Evolutionary conservation across 495 filamentous ascomycete genomes (phyloP).

Genomic region (Penicillium antarcticum): DNA sequence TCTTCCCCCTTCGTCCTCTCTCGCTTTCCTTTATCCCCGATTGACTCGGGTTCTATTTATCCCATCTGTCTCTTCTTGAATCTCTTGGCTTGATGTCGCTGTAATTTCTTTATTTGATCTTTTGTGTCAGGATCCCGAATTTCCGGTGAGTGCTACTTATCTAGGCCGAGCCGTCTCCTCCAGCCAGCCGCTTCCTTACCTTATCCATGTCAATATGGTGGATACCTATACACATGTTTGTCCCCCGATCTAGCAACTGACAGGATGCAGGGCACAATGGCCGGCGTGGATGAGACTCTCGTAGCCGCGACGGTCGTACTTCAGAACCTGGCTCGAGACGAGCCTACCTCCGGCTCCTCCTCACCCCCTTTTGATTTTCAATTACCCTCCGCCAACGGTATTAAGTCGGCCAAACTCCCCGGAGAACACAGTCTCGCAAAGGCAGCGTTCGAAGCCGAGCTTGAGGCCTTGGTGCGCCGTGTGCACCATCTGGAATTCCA

Average conservation of each 20-base stretch:
- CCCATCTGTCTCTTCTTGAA: conserved; percentile 2
- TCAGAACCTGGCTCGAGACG: conserved; percentile 56
- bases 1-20: conserved; percentile 17
- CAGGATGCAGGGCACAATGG: conserved; percentile 47
- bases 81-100: conserved; percentile 37
- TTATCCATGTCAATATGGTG: neutral
- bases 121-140: conserved; percentile 39
- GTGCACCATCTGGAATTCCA: conserved; percentile 68
- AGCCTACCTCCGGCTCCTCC: conserved; percentile 35
- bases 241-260: conserved; percentile 20
- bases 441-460: conserved; percentile 64
- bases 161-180: conserved; percentile 1
- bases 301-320: conserved; percentile 61
- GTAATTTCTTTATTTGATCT: conserved; percentile 32
- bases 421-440: conserved; percentile 62
- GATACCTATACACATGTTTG: neutral
- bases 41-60: conserved; percentile 11
- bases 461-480: conserved; percentile 63
- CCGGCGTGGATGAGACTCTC: conserved; percentile 57
- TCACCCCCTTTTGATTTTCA: conserved; percentile 40
- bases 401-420: conserved; percentile 56
- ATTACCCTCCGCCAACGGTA: conserved; percentile 34
- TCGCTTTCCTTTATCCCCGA: conserved; percentile 18
- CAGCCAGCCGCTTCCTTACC: conserved; percentile 2
- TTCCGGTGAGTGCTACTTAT: conserved; percentile 26